These are phyloP conservation scores for Phytopythium boreale DNA, from an alignment of 352 stramenopile species.

Conservation along the genomic window DNA sequence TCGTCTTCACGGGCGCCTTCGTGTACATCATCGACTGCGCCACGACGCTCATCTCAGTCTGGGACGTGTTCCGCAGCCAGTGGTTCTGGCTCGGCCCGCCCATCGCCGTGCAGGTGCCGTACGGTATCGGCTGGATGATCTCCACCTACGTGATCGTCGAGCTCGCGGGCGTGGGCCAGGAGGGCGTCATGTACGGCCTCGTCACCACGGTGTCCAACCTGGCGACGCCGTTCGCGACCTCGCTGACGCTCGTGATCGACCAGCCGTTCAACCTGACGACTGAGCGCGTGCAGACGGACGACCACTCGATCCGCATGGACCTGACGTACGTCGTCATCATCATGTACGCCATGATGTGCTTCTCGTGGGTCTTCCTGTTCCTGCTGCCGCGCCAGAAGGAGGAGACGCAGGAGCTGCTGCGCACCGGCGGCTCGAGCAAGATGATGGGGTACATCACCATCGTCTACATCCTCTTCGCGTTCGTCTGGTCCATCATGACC, in stretches of 20 bases:
- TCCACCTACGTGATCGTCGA: slow-evolving; percentile 43
- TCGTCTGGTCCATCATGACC: no score
- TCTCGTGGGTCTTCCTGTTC: no score
- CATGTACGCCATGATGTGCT: slow-evolving; percentile 31
- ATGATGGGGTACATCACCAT: slow-evolving; percentile 26
- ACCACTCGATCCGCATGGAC: slow-evolving; percentile 27
- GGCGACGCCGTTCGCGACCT: slow-evolving; percentile 21
- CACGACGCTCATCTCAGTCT: no score
- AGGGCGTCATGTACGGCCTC: slow-evolving; percentile 38
- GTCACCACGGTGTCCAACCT: slow-evolving; percentile 37
- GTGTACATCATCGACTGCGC: no score
- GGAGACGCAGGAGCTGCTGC: slow-evolving; percentile 25
- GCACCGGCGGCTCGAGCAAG: slow-evolving; percentile 24
- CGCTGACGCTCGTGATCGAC: slow-evolving; percentile 28
- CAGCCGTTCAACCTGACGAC: slow-evolving; percentile 25
- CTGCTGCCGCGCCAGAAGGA: slow-evolving; percentile 35
- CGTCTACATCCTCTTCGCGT: slow-evolving; percentile 25
- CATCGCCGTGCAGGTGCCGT: no score
- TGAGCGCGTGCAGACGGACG: slow-evolving; percentile 25
- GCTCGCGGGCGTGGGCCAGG: slow-evolving; percentile 34
- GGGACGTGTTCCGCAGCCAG: no score
- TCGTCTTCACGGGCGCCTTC: no score
- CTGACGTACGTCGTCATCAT: slow-evolving; percentile 36
- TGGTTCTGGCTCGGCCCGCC: no score
- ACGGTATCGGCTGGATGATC: slow-evolving; percentile 35